Evolutionary conservation across 2,329 filamentous ascomycete genomes (phyloP).

Genomic region (Aquanectria penicillioides): DNA sequence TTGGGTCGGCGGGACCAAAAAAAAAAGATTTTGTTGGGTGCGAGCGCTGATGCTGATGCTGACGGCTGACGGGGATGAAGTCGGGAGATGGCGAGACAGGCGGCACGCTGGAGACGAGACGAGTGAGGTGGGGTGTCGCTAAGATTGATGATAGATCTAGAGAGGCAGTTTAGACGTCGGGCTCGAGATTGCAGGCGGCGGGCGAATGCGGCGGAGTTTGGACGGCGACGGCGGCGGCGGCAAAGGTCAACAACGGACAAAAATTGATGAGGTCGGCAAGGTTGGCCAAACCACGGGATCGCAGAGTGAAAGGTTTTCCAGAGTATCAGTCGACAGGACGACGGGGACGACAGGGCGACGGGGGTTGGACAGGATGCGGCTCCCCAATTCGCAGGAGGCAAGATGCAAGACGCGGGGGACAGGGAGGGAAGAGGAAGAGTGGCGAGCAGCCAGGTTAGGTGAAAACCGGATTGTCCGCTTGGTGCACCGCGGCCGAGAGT

Average conservation of each 20-base stretch:
- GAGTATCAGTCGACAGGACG: constrained; percentile 42
- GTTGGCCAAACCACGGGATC: constrained; percentile 28
- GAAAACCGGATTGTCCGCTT: constrained; percentile 15
- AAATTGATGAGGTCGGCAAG: constrained; percentile 35
- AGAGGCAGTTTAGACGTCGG: constrained; percentile 25
- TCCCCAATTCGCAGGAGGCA: constrained; percentile 38
- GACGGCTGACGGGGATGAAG: constrained; percentile 18
- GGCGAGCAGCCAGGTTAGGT: not conserved
- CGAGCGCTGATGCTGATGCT: not conserved
- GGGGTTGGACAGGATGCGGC: constrained; percentile 37
- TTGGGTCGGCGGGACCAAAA: no score
- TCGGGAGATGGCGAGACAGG: constrained; percentile 17
- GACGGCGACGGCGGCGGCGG: constrained; percentile 23
- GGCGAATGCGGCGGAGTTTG: constrained; percentile 30
- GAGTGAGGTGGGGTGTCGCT: constrained; percentile 38
- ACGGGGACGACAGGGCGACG: constrained; percentile 13
- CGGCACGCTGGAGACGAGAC: constrained; percentile 21
- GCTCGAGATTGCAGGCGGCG: constrained; percentile 19
- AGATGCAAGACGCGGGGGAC: constrained; percentile 30
- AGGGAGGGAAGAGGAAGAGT: constrained; percentile 23
- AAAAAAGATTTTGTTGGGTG: not conserved
- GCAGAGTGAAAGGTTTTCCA: constrained; percentile 40
- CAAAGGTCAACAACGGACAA: constrained; percentile 32
- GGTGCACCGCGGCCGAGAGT: not conserved
- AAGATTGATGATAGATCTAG: constrained; percentile 34